Base-by-base conservation (phyloP, 2,329 filamentous ascomycete genomes). In the Scytalidium sp. region DNA sequence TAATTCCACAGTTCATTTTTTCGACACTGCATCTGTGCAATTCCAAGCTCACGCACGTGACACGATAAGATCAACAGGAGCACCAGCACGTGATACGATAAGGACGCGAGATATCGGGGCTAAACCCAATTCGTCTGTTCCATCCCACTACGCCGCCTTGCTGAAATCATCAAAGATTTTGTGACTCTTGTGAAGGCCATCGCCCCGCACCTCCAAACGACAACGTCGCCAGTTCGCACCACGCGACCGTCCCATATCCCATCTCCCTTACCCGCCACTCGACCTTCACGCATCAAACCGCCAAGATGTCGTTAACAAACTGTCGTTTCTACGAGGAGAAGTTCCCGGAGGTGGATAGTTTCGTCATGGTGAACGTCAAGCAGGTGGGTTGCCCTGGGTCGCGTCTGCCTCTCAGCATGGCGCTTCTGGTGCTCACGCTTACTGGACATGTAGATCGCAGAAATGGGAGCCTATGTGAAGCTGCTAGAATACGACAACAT, bases 281-380 rank as follows among this genome's bases (percentile, higher is more conserved):
- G 5, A n/a, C 32, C 32, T 9, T 15, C 32, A 8, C 32, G 4
- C 15, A 36, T 36, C 17, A 4, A 56, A 70, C 74, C 77, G 76
- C 79, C 81, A 88, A 70, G 66, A 96, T 95, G 89, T 95, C 91
- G 75, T 84, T 96, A 78, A 94, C 89, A 70, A 96, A 96, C 77
- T 96, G 89, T 75, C 90, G 91, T 66, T 97, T 95, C 75, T 97
- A 96, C 72, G 91, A 96, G 81, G 90, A 96, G 77, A 96, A 96
- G 75, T 97, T 88, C 67, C 91, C 91, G 52, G 94, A 97, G 81
- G 93, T 99, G 70, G 94, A 99, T 76, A 96, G 90, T 80, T 97
- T 97, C 75, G 95, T 99, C 70, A 99, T 99, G 94, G 94, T 99
- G 71, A 99, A 97, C 74, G 94, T 97, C 65, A 96, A 96, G 83